A percentile compares a stretch with the other conserved stretches of the same genome.
Conservation (phyloP, 1,139 yeast genomes). For the Geotrichum candidum region DNA sequence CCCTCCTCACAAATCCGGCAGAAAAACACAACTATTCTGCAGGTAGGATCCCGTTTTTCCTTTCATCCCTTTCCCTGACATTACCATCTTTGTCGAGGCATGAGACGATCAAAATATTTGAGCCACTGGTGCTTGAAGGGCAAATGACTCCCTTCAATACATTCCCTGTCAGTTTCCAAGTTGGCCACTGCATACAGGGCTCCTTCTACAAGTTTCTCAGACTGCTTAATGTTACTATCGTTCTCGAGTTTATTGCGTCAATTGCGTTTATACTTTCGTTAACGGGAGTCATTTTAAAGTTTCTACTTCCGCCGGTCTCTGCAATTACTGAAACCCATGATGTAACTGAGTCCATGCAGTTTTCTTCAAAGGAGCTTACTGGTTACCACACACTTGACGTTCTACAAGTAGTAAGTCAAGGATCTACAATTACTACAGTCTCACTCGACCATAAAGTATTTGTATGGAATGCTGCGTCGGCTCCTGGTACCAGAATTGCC, state of each 20-base stretch:
- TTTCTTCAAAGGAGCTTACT: slow-evolving; percentile 48
- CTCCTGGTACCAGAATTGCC: slow-evolving; percentile 4
- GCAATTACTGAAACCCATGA: slow-evolving; percentile 17
- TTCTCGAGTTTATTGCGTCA: slow-evolving; percentile 43
- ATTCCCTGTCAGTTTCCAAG: slow-evolving; percentile 1
- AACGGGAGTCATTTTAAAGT: slow-evolving; percentile 36
- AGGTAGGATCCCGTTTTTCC: slow-evolving; percentile 15
- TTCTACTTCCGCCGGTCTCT: slow-evolving; percentile 25
- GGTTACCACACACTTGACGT: slow-evolving; percentile 60
- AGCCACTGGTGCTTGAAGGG: slow-evolving; percentile 16
- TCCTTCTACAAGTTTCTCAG: slow-evolving; percentile 14
- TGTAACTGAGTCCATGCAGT: slow-evolving; percentile 22
- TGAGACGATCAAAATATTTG: slow-evolving; percentile 9
- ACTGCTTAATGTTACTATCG: slow-evolving; percentile 24
- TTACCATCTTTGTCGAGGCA: slow-evolving; percentile 6
- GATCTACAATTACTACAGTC: slow-evolving; percentile 57
- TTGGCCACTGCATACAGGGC: slow-evolving; percentile 14
- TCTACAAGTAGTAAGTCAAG: slow-evolving; percentile 47
- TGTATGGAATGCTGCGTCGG: slow-evolving; percentile 67
- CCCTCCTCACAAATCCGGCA: slow-evolving; percentile 6
- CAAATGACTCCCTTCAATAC: not conserved
- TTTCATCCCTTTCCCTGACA: slow-evolving; percentile 10
- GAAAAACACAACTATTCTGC: slow-evolving; percentile 13
- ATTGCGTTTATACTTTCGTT: slow-evolving; percentile 40
- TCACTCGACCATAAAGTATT: slow-evolving; percentile 67